Evolutionary conservation across 2,329 filamentous ascomycete species (phyloP).

Genomic region (Pestalotiopsis fici): DNA sequence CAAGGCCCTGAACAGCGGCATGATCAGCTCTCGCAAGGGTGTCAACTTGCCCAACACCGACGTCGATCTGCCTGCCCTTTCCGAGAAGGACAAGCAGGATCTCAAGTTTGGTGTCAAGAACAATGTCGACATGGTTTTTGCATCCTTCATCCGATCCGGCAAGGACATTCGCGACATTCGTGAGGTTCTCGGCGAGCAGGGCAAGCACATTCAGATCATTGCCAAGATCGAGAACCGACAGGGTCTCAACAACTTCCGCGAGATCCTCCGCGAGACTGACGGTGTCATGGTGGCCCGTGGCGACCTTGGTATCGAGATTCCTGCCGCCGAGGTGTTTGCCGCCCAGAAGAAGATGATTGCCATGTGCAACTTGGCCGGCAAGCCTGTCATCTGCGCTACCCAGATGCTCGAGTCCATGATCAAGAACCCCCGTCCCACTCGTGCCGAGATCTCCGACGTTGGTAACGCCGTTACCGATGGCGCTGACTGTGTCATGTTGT

Average conservation of each 20-base stretch:
- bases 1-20: slow-evolving; percentile 93
- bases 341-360: slow-evolving; percentile 99
- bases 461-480: slow-evolving; percentile 97
- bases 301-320: slow-evolving; percentile 98
- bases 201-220: slow-evolving; percentile 98
- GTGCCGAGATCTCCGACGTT: slow-evolving; percentile 97
- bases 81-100: slow-evolving; percentile 97
- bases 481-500: slow-evolving; percentile 99
- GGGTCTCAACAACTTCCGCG: slow-evolving; percentile 98
- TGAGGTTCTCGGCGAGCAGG: slow-evolving; percentile 84
- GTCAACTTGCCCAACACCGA: slow-evolving; percentile 99
- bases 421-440: slow-evolving; percentile 97
- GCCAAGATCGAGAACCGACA: slow-evolving; percentile 99
- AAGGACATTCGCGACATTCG: slow-evolving; percentile 93
- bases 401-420: slow-evolving; percentile 99
- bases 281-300: slow-evolving; percentile 99
- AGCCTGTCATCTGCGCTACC: slow-evolving; percentile 97
- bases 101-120: slow-evolving; percentile 97
- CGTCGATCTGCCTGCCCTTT: slow-evolving; percentile 94
- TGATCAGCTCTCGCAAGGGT: slow-evolving; percentile 98
- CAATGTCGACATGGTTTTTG: slow-evolving; percentile 98
- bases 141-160: slow-evolving; percentile 94
- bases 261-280: slow-evolving; percentile 94
- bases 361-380: slow-evolving; percentile 99
- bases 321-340: slow-evolving; percentile 96